Evolutionary conservation across 495 filamentous ascomycete species (phyloP).

Genomic region (Sporormia fimetaria): DNA sequence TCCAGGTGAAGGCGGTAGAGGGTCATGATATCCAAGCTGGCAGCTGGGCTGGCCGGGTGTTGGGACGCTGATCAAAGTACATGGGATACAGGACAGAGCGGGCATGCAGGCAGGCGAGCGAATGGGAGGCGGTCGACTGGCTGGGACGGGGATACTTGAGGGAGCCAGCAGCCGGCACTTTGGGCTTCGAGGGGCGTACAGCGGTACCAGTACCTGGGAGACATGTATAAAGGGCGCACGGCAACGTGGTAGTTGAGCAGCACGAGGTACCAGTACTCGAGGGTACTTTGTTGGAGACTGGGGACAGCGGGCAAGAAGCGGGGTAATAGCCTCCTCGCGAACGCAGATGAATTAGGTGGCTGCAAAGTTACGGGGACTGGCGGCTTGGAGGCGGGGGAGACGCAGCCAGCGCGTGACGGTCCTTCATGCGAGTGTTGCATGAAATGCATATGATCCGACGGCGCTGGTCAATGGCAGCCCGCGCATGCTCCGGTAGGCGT

Average conservation of each 20-base stretch:
- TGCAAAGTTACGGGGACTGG: constrained; percentile 18
- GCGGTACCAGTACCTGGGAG: constrained; percentile 11
- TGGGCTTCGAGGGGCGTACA: neutral
- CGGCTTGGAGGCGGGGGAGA: constrained; percentile 8
- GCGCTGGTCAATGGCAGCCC: neutral
- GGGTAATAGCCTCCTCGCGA: constrained; percentile 17
- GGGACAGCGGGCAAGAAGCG: constrained; percentile 6
- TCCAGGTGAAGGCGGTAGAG: constrained; percentile 24
- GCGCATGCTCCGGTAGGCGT: too few relatives aligned
- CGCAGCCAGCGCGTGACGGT: constrained; percentile 22
- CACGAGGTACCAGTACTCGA: constrained; percentile 16
- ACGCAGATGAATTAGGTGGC: constrained; percentile 19
- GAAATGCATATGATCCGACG: constrained; percentile 13
- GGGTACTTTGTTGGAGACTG: too few relatives aligned
- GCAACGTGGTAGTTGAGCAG: too few relatives aligned
- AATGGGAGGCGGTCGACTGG: constrained; percentile 16
- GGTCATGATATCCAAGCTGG: constrained; percentile 28
- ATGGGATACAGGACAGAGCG: constrained; percentile 25
- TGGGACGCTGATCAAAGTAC: constrained; percentile 26
- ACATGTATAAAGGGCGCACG: too few relatives aligned
- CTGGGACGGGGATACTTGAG: constrained; percentile 15
- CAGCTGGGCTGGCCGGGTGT: constrained; percentile 23
- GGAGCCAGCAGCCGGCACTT: constrained; percentile 18
- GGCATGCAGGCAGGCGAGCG: constrained; percentile 22
- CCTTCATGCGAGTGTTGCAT: constrained; percentile 21